Percentiles rank a stretch among this genome's conserved stretches.
These are phyloP conservation scores for Saksenaea vasiformis DNA, from an alignment of 371 early-diverging fungal genomes.

Conservation along the genomic window DNA sequence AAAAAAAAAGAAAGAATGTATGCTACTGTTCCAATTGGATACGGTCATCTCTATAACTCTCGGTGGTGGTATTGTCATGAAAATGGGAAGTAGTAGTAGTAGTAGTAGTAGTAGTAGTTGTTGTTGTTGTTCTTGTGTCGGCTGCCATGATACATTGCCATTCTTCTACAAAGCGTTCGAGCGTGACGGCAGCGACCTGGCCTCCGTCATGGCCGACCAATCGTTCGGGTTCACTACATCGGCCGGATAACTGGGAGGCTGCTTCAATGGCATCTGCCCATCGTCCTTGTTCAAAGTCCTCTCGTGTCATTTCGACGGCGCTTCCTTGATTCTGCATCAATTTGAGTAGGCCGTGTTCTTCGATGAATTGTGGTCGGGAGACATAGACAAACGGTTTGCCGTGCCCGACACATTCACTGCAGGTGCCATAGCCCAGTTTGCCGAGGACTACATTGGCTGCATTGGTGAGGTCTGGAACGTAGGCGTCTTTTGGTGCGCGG, in stretches of 20 bases:
- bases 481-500: slow-evolving; percentile 63
- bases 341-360: slow-evolving; percentile 71
- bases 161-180: slow-evolving; percentile 53
- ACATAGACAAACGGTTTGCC: slow-evolving; percentile 76
- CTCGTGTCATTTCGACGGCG: slow-evolving; percentile 61
- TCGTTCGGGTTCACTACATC: slow-evolving; percentile 17
- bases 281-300: slow-evolving; percentile 62
- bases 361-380: slow-evolving; percentile 77
- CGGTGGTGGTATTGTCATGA: background rate
- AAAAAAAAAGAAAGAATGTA: background rate
- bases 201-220: slow-evolving; percentile 58
- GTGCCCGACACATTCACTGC: slow-evolving; percentile 80
- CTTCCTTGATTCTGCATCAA: slow-evolving; percentile 68
- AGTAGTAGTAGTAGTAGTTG: too few relatives aligned
- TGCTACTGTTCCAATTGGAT: background rate
- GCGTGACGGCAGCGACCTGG: slow-evolving; percentile 47
- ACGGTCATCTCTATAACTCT: background rate
- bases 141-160: slow-evolving; percentile 15
- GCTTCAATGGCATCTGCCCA: slow-evolving; percentile 55
- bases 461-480: slow-evolving; percentile 76
- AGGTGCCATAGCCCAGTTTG: slow-evolving; percentile 82
- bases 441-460: slow-evolving; percentile 78
- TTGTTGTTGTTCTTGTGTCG: background rate
- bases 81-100: background rate
- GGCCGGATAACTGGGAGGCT: slow-evolving; percentile 40